Percentiles rank a stretch among this genome's conserved stretches.
Conservation (phyloP, 306 rosid species). For the Rubus idaeus region DNA sequence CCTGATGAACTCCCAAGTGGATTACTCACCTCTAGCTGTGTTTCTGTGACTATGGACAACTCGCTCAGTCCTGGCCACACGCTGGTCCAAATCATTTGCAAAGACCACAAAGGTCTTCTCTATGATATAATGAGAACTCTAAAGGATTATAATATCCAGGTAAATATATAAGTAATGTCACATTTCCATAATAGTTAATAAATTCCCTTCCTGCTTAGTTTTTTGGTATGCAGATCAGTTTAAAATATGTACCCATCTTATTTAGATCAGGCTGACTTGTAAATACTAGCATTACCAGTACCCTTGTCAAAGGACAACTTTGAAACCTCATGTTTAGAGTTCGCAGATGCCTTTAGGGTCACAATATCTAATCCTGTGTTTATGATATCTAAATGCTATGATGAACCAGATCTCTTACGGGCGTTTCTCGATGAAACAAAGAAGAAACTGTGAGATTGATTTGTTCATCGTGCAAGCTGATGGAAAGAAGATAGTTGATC, state of each 20-base stretch:
- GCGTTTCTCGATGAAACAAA: constrained; percentile 60
- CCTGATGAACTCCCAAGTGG: constrained; percentile 42
- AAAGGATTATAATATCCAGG: constrained; percentile 89
- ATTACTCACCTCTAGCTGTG: constrained; percentile 45
- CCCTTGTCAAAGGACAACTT: background rate
- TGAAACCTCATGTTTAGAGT: background rate
- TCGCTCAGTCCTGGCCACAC: constrained; percentile 91
- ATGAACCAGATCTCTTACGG: constrained; percentile 84
- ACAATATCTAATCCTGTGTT: constrained; percentile 16
- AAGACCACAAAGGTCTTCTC: constrained; percentile 94
- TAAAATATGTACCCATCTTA: background rate
- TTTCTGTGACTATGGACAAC: constrained; percentile 72
- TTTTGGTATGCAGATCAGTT: background rate
- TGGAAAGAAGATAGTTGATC: constrained; percentile 83
- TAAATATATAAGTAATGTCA: constrained; percentile 22
- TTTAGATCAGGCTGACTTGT: background rate
- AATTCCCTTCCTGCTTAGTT: background rate
- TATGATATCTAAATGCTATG: constrained; percentile 25
- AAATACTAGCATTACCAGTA: background rate
- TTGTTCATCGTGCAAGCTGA: constrained; percentile 90
- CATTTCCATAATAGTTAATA: background rate
- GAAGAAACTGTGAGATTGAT: constrained; percentile 76
- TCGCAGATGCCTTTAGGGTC: background rate
- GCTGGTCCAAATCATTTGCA: constrained; percentile 82
- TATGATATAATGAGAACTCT: constrained; percentile 97